Percentiles rank a stretch among this genome's conserved stretches.
Conservation (phyloP, 106 monocot species). For the Allium sativum region DNA sequence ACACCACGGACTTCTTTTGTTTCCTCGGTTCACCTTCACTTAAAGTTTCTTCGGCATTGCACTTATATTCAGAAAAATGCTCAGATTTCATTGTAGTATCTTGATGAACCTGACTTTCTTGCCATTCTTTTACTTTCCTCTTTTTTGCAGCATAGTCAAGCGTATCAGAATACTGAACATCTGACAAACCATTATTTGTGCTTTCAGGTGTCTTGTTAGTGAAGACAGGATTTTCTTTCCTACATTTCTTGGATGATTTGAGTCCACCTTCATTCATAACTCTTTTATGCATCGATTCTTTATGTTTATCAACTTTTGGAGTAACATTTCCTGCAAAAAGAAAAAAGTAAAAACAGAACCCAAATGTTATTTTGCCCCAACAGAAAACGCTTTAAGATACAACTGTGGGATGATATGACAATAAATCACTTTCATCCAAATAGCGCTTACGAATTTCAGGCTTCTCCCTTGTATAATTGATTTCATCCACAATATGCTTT, state of each 20-base stretch:
- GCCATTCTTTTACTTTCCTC: constrained; percentile 40
- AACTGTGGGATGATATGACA: neutral
- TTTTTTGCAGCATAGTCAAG: constrained; percentile 27
- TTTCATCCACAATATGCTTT: constrained; percentile 19
- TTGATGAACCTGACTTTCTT: constrained; percentile 20
- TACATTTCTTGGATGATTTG: constrained; percentile 55
- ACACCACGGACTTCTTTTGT: constrained; percentile 25
- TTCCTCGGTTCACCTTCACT: constrained; percentile 30
- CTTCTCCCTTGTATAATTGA: constrained; percentile 26
- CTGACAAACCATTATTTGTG: constrained; percentile 15
- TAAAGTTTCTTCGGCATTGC: constrained; percentile 20
- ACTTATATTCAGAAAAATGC: neutral
- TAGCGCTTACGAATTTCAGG: constrained; percentile 18
- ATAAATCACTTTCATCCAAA: constrained; percentile 51
- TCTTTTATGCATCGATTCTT: constrained; percentile 60
- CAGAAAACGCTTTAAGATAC: neutral
- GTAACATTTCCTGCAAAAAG: constrained; percentile 38
- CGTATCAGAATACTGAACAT: constrained; percentile 18
- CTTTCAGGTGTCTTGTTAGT: constrained; percentile 11
- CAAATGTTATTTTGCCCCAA: neutral
- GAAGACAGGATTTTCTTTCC: constrained; percentile 25
- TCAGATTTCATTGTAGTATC: constrained; percentile 7
- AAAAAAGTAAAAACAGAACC: neutral
- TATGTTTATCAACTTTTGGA: constrained; percentile 26
- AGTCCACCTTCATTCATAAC: constrained; percentile 30